Percentiles rank a stretch among this genome's conserved stretches.
These are phyloP conservation scores for Oenanthe sinensis DNA, from an alignment of 129 eudicot genomes.

Conservation along the genomic window DNA sequence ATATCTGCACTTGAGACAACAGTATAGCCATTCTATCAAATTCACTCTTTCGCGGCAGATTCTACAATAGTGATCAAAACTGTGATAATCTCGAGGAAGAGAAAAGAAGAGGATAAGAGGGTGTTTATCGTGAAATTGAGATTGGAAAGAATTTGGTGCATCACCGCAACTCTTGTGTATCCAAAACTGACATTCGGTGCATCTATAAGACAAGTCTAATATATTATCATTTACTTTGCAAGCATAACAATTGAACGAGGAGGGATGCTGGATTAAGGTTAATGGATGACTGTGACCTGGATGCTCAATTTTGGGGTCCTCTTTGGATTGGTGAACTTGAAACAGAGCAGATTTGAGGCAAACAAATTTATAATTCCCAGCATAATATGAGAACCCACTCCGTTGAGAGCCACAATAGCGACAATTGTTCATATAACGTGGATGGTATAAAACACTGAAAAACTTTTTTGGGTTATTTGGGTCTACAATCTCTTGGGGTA, in stretches of 20 bases:
- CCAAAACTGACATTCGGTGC: neutral
- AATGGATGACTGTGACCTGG: neutral
- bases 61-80: too few species aligned
- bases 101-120: too few species aligned
- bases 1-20: neutral
- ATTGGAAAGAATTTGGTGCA: neutral
- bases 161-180: neutral
- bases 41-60: too few species aligned
- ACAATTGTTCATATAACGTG: too few species aligned
- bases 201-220: too few species aligned
- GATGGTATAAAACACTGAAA: too few species aligned
- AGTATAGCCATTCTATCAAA: neutral
- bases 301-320: neutral
- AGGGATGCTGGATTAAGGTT: neutral
- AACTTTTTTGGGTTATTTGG: neutral
- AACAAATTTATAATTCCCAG: neutral
- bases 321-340: neutral
- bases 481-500: neutral
- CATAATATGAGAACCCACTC: too few species aligned
- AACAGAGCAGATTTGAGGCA: neutral
- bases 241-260: neutral
- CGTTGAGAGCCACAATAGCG: too few species aligned
- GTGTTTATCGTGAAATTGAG: neutral
- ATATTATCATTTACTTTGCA: neutral
- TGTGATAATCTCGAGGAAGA: too few species aligned